Base-by-base conservation (phyloP, 192 early-diverging fungal genomes). In the Mortierella hygrophila region DNA sequence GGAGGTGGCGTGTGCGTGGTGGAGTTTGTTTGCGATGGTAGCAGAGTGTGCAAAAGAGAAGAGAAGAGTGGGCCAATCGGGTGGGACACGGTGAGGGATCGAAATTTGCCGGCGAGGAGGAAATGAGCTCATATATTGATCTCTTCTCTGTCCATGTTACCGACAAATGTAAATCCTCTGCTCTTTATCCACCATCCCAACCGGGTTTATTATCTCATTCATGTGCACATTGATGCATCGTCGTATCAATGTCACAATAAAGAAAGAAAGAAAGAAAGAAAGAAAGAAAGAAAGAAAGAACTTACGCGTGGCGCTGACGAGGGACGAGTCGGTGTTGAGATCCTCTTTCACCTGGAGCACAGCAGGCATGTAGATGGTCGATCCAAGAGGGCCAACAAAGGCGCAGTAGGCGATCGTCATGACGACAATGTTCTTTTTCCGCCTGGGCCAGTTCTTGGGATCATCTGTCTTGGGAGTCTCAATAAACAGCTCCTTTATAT, bases 321-420 rank as follows among this genome's bases (percentile, higher is more conserved):
- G 38, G 6, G 78, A 60, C 8, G 75, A 49, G 1, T 80, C 80
- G 1, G 88, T 89, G 20, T 82, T 13, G 32, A 89, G 68, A 63
- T 85, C 82, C 16, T 85, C 44, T 18, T 72, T 80, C 44, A 89
- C 80, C 38, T 78, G 77, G 7, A 80, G 13, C 26, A 89, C 75
- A 6, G 83, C 88, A 47, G 88, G 88, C 80, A 89, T 81, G 72
- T 85, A 89, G 21, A 89, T 89, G 38, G 74, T 80, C 35, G 79
- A 82, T 32, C 80, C 80, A 37, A 89, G 63, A 0, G 83, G 88
- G 9, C 80, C 79, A 18, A 85, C 73, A 55, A 85, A 85, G 32
- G 80, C 88, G 35, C 83, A 82, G n/a, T 85, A 82, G 20, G 83
- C 80, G n/a, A 89, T 82, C 2, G 78, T 60, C 21, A 77, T 42